Percentiles rank a stretch among this genome's conserved stretches.
These are phyloP conservation scores for Spinellus fusiger DNA, from an alignment of 192 early-diverging fungal genomes.

Conservation along the genomic window DNA sequence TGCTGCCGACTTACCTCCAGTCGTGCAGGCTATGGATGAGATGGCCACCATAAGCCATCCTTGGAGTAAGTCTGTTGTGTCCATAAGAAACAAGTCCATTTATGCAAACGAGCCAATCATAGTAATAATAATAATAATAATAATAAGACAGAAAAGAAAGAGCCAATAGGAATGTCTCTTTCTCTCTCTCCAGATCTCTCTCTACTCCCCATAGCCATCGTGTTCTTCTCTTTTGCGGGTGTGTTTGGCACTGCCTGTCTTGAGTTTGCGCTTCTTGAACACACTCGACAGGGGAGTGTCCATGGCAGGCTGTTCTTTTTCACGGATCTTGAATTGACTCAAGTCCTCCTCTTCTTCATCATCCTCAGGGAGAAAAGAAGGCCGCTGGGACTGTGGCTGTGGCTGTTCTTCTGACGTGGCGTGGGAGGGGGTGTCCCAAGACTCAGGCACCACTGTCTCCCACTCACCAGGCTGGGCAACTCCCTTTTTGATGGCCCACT, in stretches of 20 bases:
- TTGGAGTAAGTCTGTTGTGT: background rate
- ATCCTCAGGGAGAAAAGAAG: too few species aligned
- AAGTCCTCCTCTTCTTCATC: constrained; percentile 40
- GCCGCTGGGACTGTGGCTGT: too few species aligned
- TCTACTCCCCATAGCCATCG: too few species aligned
- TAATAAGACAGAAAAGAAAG: background rate
- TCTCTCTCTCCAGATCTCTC: background rate
- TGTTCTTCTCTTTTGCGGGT: constrained; percentile 3
- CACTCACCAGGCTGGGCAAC: constrained; percentile 11
- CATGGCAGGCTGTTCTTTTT: constrained; percentile 39
- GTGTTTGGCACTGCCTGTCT: background rate
- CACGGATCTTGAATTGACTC: constrained; percentile 42
- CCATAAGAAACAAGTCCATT: background rate
- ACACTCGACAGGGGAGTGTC: constrained; percentile 5
- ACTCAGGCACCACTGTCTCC: constrained; percentile 4
- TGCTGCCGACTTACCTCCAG: constrained; percentile 11
- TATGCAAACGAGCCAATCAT: background rate
- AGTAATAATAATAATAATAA: too few species aligned
- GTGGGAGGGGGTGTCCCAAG: background rate
- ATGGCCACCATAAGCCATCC: constrained; percentile 24
- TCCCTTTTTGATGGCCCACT: constrained; percentile 2
- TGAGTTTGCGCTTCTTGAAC: constrained; percentile 49
- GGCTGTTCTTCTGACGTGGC: too few species aligned
- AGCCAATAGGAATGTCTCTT: background rate
- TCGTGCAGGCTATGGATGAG: constrained; percentile 24